Evolutionary conservation across 192 early-diverging fungal species (phyloP).

Genomic region (Entomortierella chlamydospora): DNA sequence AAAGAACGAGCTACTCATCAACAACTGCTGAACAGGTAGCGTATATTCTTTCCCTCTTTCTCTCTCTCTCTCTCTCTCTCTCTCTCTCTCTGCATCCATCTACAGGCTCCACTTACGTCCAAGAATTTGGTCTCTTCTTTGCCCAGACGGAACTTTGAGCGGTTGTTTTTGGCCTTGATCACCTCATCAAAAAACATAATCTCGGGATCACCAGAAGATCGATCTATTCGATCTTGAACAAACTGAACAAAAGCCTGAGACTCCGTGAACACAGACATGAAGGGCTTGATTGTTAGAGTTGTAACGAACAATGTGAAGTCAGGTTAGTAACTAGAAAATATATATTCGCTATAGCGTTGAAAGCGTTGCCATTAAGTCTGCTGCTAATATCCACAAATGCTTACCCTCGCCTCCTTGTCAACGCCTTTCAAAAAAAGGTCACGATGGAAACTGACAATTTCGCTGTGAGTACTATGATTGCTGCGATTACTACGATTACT

Average conservation of each 20-base stretch:
- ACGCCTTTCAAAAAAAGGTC: slow-evolving; percentile 66
- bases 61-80: no score
- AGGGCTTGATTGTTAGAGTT: slow-evolving; percentile 57
- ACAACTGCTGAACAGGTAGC: no score
- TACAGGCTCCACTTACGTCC: slow-evolving; percentile 52
- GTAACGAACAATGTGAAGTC: no score
- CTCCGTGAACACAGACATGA: slow-evolving; percentile 71
- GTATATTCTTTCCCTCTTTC: no score
- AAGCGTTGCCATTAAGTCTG: no score
- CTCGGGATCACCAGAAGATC: slow-evolving; percentile 72
- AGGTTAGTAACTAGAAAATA: no score
- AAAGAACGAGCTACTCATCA: no score
- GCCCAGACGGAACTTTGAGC: slow-evolving; percentile 75
- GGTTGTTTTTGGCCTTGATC: slow-evolving; percentile 84
- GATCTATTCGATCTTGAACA: slow-evolving; percentile 74
- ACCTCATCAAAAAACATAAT: slow-evolving; percentile 85
- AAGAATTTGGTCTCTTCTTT: slow-evolving; percentile 75
- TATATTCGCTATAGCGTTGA: no score
- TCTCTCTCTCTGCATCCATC: no score
- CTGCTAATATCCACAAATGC: neutral
- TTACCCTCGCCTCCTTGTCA: slow-evolving; percentile 58
- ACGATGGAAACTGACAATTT: slow-evolving; percentile 62
- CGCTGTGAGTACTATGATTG: no score
- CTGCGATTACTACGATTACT: no score
- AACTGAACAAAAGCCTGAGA: slow-evolving; percentile 88